Base-by-base conservation (phyloP, 1,284 basidiomycete species). In the Tetrapyrgos nigripes region DNA sequence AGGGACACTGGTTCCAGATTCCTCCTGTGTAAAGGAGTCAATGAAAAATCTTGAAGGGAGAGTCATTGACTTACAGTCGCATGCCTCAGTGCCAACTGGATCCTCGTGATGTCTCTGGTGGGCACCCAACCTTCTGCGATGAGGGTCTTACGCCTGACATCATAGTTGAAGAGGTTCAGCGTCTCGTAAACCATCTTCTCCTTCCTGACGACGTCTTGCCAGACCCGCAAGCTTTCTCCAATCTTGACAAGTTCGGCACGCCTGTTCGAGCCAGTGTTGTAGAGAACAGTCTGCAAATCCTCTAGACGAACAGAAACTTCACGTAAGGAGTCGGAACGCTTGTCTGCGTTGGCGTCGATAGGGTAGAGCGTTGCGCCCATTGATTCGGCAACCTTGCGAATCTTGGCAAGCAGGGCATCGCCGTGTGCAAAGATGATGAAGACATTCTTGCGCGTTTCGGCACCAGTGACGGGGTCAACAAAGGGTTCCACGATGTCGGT, bases 351-450 rank as follows among this genome's bases (percentile, higher is more conserved):
- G 46, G 95, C 83, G 73, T 98, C 97, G 72, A 99, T 97, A 33
- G 96, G 94, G 78, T 97, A 98, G 57, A 99, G 82, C 0, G 95
- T 97, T 2, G 92, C 97, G 48, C 97, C 96, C 93, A 99, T 98
- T 29, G 94, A 96, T 78, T 98, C 97, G 47, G 96, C 92, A 62
- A 99, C 94, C 76, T 97, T 98, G 72, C 97, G 94, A 71, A 99
- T 98, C 84, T 99, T 99, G 67, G 93, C 86, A 28, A 99, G 87
- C 21, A 99, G 83, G 44, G 92, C 90, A 50, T 94, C 88, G 33
- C 97, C 97, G 69, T 99, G 97, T 0, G 97, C 97, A 70, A 99
- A 99, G 75, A 99, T 98, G 80, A 99, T 97, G 80, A 99, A 99
- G 45, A 99, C 97, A 67, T 98, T 96, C 85, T 99, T 99, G 79